Base-by-base conservation (phyloP, 2,329 filamentous ascomycete species). In the Diaporthe longicolla region DNA sequence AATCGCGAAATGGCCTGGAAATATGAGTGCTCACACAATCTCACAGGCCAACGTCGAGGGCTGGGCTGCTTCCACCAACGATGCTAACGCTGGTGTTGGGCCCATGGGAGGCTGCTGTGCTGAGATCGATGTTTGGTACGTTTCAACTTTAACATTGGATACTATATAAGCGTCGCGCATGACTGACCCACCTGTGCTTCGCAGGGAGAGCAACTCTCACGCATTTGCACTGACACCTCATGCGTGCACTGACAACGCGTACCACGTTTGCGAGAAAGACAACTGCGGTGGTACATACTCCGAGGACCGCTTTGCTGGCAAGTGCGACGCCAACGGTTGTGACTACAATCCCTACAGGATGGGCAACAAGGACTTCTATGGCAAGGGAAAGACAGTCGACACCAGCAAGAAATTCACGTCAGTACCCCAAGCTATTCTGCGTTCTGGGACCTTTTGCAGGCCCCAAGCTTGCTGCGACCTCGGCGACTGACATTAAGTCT, bases 321-420 rank as follows among this genome's bases (percentile, higher is more conserved):
- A 89, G 73, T 93, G 91, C 80, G 91, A 93, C 80, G 87, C 89
- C 77, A 89, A 91, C 78, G 91, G 91, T 52, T 93, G 91, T 77
- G 91, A 92, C 80, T 92, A 89, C 86, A 92, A 92, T 86, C 84
- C 88, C n/a, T 93, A 88, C 87, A 89, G 90, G 79, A 87, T 90
- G 85, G 91, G 91, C 73, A 86, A 89, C 81, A 83, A 83, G 43
- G 82, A 85, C 82, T 93, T 92, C 85, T 92, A 89, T 83, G 91
- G 91, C 72, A 83, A 86, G 2, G 88, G 87, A 76, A 85, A 84
- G 79, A 89, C 84, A 35, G 83, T 92, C 77, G 87, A 92, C 81
- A 91, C 89, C 70, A 85, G 80, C 77, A 85, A 85, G 79, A 87
- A 87, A 73, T 86, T 92, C 80, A 92, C 90, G 26, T 89, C 92